Percentiles rank a stretch among this genome's conserved stretches.
Conservation (phyloP, 129 eudicot genomes). For the Lactuca sativa region DNA sequence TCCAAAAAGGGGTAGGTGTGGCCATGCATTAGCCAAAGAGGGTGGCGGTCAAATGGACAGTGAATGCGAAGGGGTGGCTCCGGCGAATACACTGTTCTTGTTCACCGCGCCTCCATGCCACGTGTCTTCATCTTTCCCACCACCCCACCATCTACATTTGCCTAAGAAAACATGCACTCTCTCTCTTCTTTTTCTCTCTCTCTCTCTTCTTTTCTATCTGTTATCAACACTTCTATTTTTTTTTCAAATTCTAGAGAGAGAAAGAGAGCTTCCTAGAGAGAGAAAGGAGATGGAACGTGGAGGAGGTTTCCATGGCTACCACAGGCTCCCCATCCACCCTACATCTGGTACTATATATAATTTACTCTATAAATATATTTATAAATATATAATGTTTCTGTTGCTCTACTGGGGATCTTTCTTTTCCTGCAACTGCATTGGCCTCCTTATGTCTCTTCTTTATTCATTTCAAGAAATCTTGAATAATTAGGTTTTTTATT, state of each 20-base stretch:
- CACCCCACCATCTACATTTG: slow-evolving; percentile 11
- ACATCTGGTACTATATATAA: slow-evolving; percentile 36
- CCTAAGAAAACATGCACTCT: neutral
- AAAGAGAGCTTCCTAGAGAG: slow-evolving; percentile 1
- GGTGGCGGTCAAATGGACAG: slow-evolving; percentile 32
- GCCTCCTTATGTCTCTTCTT: slow-evolving; percentile 6
- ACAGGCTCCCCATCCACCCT: slow-evolving; percentile 44
- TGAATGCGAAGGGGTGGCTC: slow-evolving; percentile 32
- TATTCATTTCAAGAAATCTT: slow-evolving; percentile 12
- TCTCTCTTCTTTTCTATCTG: neutral
- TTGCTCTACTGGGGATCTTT: slow-evolving; percentile 10
- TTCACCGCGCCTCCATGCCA: slow-evolving; percentile 53
- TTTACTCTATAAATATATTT: neutral
- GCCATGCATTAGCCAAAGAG: slow-evolving; percentile 25
- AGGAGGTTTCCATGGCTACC: slow-evolving; percentile 81
- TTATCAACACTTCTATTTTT: neutral
- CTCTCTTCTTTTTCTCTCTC: neutral
- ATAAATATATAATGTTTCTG: slow-evolving; percentile 15
- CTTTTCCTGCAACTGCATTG: slow-evolving; percentile 18
- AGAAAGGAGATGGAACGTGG: slow-evolving; percentile 44
- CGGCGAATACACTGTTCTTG: slow-evolving; percentile 54
- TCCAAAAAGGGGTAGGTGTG: neutral
- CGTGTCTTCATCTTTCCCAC: slow-evolving; percentile 37
- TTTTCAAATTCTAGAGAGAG: slow-evolving; percentile 13
- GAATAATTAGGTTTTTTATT: neutral